A percentile compares a stretch with the other conserved stretches of the same genome.
These are phyloP conservation scores for Dendrobium nobile DNA, from an alignment of 106 monocot species.

Conservation along the genomic window DNA sequence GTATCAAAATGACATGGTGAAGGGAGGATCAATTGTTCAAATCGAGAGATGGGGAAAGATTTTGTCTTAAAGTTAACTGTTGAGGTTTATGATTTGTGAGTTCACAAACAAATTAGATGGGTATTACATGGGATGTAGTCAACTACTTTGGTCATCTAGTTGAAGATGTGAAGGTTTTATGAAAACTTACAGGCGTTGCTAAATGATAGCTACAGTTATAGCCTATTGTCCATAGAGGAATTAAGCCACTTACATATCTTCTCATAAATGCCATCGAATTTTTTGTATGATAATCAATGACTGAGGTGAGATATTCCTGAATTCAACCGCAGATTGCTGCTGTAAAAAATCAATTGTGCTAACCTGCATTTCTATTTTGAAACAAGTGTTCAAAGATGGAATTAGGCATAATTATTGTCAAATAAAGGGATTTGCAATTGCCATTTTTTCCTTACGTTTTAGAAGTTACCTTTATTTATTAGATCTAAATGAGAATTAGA, in stretches of 20 bases:
- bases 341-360: background rate
- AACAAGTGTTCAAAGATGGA: background rate
- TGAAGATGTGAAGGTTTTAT: background rate
- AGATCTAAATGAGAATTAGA: no score
- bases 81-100: background rate
- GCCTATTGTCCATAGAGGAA: background rate
- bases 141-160: background rate
- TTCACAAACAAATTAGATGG: background rate
- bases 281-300: background rate
- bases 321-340: background rate
- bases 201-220: background rate
- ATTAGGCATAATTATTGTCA: background rate
- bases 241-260: background rate
- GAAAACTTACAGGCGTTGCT: background rate
- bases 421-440: background rate
- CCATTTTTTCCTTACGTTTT: background rate
- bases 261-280: background rate
- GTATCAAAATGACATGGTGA: background rate
- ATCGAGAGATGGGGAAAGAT: background rate
- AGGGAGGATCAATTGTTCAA: background rate
- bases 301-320: background rate
- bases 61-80: background rate
- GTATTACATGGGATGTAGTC: background rate
- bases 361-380: no score
- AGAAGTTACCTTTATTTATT: background rate